Evolutionary conservation across 148 eudicot genomes (phyloP), one percentile per base, ranked within the genome.

Genomic region (Oxyria digyna): DNA sequence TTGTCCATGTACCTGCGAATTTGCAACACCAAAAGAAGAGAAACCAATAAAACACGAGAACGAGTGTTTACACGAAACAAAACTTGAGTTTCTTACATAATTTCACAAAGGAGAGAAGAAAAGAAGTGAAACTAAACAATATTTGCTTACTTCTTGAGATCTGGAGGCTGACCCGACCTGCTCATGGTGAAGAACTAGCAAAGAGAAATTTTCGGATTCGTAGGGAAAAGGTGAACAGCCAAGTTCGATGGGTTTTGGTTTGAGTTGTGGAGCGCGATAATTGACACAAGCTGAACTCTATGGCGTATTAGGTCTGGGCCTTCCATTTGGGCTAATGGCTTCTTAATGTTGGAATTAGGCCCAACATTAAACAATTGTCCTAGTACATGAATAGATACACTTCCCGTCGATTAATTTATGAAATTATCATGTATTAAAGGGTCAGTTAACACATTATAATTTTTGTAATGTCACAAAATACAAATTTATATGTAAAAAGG

Each of bases 161-260:
- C 98, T 55, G 96, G 96, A 80, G 96, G 96, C 77, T 92, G 96
- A 33, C 96, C 96, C 54, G 98, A 92, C 49, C 98, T 82, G 76
- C 98, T 92, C 98, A 92, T 92, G 69, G 45, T 59, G 65, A 59
- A 59, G 33, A 59, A 5, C 65, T 59, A 4, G 37, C 20, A 38
- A 14, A 59, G 65, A 29, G 37, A 59, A n/a, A 4, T 59, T 59
- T 37, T 38, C 24, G 13, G 37, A 10, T 63, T 17, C 27, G 45
- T 3, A 18, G 12, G 27, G 41, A 40, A 55, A 11, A 55, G 63
- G 29, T 21, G 63, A 13, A 31, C 13, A 23, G 14, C 12, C 14
- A 27, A 11, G 27, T 37, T 35, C 69, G 15, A 66, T 23, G 69
- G 69, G 14, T 66, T 66, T 5, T 29, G 46, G 23, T 35, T 62